Percentiles rank a stretch among this genome's conserved stretches.
Conservation (phyloP, 805 yeast genomes). For the Candida jianshihensis region DNA sequence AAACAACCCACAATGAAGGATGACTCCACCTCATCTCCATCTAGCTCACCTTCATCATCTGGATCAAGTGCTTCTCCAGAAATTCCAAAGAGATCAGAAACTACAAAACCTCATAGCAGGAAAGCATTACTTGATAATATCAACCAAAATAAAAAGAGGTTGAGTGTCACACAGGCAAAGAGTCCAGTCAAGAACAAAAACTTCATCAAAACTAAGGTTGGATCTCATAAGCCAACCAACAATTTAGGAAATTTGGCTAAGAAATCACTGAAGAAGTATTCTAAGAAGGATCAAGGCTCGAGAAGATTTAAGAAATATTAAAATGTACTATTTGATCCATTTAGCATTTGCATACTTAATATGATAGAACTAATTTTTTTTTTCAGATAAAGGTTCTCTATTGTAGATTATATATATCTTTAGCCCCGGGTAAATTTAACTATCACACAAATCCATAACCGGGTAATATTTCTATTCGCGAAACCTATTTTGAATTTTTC, state of each 20-base stretch:
- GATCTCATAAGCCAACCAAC: conserved; percentile 18
- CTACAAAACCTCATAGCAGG: too few species aligned
- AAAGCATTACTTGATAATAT: not conserved
- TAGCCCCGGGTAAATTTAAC: too few species aligned
- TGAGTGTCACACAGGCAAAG: not conserved
- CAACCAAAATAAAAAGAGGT: not conserved
- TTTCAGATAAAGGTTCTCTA: too few species aligned
- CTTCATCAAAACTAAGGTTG: conserved; percentile 2
- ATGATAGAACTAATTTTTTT: too few species aligned
- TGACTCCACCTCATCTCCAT: not conserved
- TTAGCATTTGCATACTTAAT: not conserved
- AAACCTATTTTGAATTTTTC: not conserved
- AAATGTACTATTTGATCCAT: too few species aligned
- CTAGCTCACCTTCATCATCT: not conserved
- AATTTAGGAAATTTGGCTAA: conserved; percentile 16
- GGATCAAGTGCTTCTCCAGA: not conserved
- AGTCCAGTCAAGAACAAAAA: too few species aligned
- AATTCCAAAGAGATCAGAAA: not conserved
- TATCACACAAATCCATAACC: too few species aligned
- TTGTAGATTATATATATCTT: too few species aligned
- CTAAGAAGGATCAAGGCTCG: conserved; percentile 8
- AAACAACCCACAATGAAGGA: conserved; percentile 2
- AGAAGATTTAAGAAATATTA: conserved; percentile 19
- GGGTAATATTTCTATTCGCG: not conserved
- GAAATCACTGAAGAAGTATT: conserved; percentile 14